A percentile compares a stretch with the other conserved stretches of the same genome.
Conservation (phyloP, 2,329 filamentous ascomycete species). For the Colletotrichum tropicicola region DNA sequence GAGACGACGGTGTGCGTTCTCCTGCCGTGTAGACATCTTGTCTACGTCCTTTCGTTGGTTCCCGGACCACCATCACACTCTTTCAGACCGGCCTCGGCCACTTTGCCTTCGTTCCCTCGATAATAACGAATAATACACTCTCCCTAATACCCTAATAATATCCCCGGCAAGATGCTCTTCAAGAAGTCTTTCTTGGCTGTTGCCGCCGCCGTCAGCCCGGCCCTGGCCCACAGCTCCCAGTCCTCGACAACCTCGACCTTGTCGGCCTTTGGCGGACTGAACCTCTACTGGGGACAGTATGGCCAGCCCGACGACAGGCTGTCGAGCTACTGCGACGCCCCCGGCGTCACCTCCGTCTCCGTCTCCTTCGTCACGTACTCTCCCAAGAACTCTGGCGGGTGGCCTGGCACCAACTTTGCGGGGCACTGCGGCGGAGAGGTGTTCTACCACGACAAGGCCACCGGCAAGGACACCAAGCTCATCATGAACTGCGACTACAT, state of each 20-base stretch:
- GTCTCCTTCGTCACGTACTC: conserved; percentile 48
- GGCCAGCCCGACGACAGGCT: conserved; percentile 39
- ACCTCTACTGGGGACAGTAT: conserved; percentile 52
- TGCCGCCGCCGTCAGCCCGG: conserved; percentile 33
- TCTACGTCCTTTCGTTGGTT: conserved; percentile 47
- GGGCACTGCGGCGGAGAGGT: conserved; percentile 44
- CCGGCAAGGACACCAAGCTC: conserved; percentile 39
- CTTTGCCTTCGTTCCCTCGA: conserved; percentile 45
- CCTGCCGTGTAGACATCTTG: conserved; percentile 32
- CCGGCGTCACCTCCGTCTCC: conserved; percentile 47
- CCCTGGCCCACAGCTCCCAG: conserved; percentile 12
- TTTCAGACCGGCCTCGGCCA: conserved; percentile 44
- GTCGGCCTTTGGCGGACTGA: conserved; percentile 39
- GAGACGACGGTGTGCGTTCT: conserved; percentile 24
- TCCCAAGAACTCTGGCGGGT: conserved; percentile 45
- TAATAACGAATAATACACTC: not conserved
- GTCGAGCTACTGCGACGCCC: conserved; percentile 43
- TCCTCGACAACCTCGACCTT: not conserved
- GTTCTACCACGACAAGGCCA: conserved; percentile 33
- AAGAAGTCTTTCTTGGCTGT: conserved; percentile 39
- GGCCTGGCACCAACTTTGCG: conserved; percentile 50
- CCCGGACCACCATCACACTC: conserved; percentile 39
- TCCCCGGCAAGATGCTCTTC: conserved; percentile 22
- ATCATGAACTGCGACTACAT: conserved; percentile 46
- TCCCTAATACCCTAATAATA: conserved; percentile 29